phyloP scores from a whole-genome alignment of 768 basidiomycete species.

The Boletus rufocinnamomeus region DNA sequence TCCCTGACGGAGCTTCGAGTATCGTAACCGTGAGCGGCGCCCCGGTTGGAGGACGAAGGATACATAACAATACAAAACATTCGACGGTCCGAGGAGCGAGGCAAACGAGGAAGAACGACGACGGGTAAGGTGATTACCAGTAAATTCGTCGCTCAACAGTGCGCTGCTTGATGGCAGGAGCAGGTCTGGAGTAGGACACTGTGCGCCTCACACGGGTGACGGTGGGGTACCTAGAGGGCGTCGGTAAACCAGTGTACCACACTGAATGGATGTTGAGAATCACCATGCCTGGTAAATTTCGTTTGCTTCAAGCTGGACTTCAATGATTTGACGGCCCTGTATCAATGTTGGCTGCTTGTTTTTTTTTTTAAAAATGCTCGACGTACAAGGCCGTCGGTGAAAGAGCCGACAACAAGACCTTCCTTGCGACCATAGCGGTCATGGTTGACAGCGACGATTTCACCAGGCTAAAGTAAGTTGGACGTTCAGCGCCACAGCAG shows the following conservation, averaged over 20 bases:
- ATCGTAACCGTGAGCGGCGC: slow-evolving; percentile 39
- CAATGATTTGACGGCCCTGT: slow-evolving; percentile 80
- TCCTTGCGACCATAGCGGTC: slow-evolving; percentile 64
- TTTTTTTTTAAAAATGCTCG: background rate
- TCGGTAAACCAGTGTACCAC: slow-evolving; percentile 6
- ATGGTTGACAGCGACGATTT: slow-evolving; percentile 77
- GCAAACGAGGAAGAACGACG: background rate
- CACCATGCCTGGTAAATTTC: slow-evolving; percentile 73
- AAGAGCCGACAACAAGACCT: slow-evolving; percentile 78
- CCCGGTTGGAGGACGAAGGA: slow-evolving; percentile 9
- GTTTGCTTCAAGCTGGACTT: slow-evolving; percentile 73
- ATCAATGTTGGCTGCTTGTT: background rate
- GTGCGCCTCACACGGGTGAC: slow-evolving; percentile 79
- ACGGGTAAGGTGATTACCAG: slow-evolving; percentile 49
- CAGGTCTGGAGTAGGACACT: slow-evolving; percentile 57
- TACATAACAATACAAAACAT: slow-evolving; percentile 38
- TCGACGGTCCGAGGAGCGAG: slow-evolving; percentile 22
- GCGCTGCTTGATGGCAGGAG: slow-evolving; percentile 44
- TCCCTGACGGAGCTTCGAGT: slow-evolving; percentile 57
- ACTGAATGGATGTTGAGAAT: slow-evolving; percentile 8
- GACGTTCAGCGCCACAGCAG: slow-evolving; percentile 1
- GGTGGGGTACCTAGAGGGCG: slow-evolving; percentile 61
- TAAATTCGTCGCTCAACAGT: slow-evolving; percentile 76
- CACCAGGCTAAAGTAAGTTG: slow-evolving; percentile 57
- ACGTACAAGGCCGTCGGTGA: slow-evolving; percentile 69